Evolutionary conservation across 2,329 filamentous ascomycete genomes (phyloP), one percentile per base, ranked within the genome.

Genomic region (Microsporum audouinii): DNA sequence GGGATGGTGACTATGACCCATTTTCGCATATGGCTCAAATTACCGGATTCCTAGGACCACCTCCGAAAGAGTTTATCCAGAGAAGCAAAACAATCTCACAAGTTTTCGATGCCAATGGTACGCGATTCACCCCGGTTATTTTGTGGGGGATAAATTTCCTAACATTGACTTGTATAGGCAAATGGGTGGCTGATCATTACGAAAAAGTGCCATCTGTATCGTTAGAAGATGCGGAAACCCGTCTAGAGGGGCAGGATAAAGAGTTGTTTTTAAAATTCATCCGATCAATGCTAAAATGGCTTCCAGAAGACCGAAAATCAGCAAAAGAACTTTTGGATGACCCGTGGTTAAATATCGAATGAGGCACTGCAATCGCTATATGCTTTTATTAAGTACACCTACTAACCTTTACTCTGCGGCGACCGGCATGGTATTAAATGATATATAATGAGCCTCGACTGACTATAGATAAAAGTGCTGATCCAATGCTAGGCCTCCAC

Each of bases 31-130:
- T 61, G 10, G 61, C 61, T 10, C 33, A 51, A 12, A 58, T 60
- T 2, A 33, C 58, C 12, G 51, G 29, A 5, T 2, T 63, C 1
- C 17, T 63, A 17, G 61, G 61, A 7, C 53, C 39, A 10, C 58
- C 61, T 6, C 41, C 61, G 33, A 43, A 29, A 5, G 58, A 60
- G 23, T 60, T 62, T 38, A 33, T 62, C 14, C 29, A 29, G 27
- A 29, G 49, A 27, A 63, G 59, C 41, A 23, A 41, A 8, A 55
- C 55, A 4, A 51, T 10, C 14, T 12, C 59, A 23, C 49, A 59
- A 43, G 63, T 47, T 39, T 65, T 60, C 57, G 62, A 62, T 39
- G 29, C 61, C 14, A 61, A 31, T 41, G 53, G 53, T 58, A 47
- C 7, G 23, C 23, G 10, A 4, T 47, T 47, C 23, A 23, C 23